Conservation (phyloP, 768 basidiomycete genomes). For the Boletus tomentosulus region DNA sequence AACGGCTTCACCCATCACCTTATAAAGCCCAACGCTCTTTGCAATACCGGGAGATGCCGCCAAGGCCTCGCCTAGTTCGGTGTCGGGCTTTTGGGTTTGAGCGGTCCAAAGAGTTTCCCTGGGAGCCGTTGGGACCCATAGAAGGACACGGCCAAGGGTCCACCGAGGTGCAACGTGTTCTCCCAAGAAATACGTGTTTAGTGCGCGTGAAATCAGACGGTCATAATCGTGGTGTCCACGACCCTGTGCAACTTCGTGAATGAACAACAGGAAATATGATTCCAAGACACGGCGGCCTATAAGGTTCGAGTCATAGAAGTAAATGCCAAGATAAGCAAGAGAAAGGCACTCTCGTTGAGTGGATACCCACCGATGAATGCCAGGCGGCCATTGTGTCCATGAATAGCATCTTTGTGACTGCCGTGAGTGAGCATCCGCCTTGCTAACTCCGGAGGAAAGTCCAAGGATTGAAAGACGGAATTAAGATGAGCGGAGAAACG, state of each 20-base stretch:
- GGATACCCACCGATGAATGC: conserved; percentile 58
- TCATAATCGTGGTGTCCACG: conserved; percentile 53
- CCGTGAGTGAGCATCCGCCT: conserved; percentile 73
- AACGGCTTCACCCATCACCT: conserved; percentile 73
- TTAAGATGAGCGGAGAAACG: conserved; percentile 53
- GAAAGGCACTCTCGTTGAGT: not conserved
- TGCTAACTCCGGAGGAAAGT: conserved; percentile 69
- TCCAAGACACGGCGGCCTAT: conserved; percentile 75
- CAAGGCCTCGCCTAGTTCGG: conserved; percentile 29
- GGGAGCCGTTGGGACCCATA: conserved; percentile 64
- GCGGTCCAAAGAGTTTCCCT: conserved; percentile 30
- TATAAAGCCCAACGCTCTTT: conserved; percentile 62
- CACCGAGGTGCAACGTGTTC: conserved; percentile 72
- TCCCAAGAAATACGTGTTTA: conserved; percentile 71
- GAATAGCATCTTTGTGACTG: conserved; percentile 60
- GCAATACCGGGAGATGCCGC: conserved; percentile 34
- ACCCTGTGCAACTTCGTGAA: conserved; percentile 51
- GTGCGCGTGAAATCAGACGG: conserved; percentile 47
- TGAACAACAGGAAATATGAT: conserved; percentile 69
- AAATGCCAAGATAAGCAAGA: conserved; percentile 1
- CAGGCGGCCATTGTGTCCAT: conserved; percentile 70
- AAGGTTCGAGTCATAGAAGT: not conserved
- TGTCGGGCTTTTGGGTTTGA: conserved; percentile 15
- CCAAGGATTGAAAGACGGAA: conserved; percentile 57
- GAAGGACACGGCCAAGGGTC: conserved; percentile 67